phyloP scores from a whole-genome alignment of 768 basidiomycete genomes.

The Polyporus arcularius region DNA sequence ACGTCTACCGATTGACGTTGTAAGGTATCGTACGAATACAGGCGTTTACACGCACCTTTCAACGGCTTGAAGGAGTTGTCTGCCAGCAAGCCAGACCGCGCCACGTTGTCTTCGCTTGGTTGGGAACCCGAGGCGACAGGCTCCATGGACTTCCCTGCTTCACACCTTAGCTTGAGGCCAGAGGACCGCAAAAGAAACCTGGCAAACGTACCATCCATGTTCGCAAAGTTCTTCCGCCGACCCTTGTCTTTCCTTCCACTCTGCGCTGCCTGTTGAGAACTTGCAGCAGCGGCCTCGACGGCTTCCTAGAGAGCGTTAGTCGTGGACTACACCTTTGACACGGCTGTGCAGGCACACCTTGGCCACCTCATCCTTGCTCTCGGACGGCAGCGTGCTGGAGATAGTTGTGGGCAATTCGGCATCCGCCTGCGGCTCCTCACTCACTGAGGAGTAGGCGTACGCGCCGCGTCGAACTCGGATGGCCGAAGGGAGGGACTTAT shows the following conservation, averaged over 20 bases:
- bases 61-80: conserved; percentile 3
- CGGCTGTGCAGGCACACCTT: too few species aligned
- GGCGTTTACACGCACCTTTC: background rate
- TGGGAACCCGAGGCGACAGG: background rate
- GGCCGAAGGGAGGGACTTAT: background rate
- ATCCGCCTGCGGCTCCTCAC: too few species aligned
- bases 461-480: background rate
- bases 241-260: background rate
- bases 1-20: conserved; percentile 40
- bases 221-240: background rate
- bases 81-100: background rate
- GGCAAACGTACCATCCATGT: background rate
- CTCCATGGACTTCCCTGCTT: background rate
- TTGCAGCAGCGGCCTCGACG: too few species aligned
- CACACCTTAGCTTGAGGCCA: background rate
- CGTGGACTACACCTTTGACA: too few species aligned
- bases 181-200: background rate
- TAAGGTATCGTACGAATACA: too few species aligned
- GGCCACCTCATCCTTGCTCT: too few species aligned
- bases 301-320: too few species aligned
- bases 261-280: background rate
- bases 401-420: too few species aligned
- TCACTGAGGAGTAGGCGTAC: background rate
- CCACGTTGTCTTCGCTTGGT: background rate
- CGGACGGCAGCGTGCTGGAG: too few species aligned